phyloP scores from a whole-genome alignment of 2,329 filamentous ascomycete genomes.

The Cladorrhinum sp. region DNA sequence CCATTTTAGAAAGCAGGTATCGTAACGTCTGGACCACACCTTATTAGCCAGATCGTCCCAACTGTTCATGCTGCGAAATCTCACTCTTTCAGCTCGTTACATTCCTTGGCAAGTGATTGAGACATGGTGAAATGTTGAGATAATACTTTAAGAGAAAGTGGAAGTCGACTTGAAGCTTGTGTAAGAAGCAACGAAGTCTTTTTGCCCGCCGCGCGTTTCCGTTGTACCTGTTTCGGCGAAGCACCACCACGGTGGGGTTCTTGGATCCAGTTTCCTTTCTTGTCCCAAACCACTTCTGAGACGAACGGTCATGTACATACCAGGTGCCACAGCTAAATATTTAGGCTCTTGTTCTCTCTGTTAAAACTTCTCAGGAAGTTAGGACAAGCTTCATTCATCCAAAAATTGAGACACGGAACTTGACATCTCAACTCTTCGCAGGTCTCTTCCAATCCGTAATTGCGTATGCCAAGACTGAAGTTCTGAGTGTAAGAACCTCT shows the following conservation, averaged over 20 bases:
- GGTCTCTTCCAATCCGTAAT: not conserved
- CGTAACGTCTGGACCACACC: slow-evolving; percentile 67
- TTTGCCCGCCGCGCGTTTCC: not conserved
- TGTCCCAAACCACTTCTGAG: not conserved
- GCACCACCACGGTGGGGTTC: not conserved
- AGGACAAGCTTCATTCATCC: no score
- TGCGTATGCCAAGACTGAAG: not conserved
- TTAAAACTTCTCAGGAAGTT: no score
- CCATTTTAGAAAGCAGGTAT: slow-evolving; percentile 98
- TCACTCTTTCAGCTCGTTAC: slow-evolving; percentile 94
- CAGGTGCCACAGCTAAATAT: no score
- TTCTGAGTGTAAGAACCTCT: not conserved
- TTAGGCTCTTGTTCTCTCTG: no score
- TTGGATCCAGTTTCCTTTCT: not conserved
- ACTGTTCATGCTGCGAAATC: slow-evolving; percentile 29
- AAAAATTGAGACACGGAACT: no score
- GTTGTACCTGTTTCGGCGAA: not conserved
- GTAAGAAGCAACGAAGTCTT: not conserved
- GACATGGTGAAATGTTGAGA: slow-evolving; percentile 62
- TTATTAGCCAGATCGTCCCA: not conserved
- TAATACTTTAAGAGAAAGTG: not conserved
- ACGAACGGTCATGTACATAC: no score
- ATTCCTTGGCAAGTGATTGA: slow-evolving; percentile 89
- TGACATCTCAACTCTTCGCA: not conserved
- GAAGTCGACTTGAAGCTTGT: not conserved